Conservation (phyloP, 352 stramenopile species). For the Plasmopara viticola region DNA sequence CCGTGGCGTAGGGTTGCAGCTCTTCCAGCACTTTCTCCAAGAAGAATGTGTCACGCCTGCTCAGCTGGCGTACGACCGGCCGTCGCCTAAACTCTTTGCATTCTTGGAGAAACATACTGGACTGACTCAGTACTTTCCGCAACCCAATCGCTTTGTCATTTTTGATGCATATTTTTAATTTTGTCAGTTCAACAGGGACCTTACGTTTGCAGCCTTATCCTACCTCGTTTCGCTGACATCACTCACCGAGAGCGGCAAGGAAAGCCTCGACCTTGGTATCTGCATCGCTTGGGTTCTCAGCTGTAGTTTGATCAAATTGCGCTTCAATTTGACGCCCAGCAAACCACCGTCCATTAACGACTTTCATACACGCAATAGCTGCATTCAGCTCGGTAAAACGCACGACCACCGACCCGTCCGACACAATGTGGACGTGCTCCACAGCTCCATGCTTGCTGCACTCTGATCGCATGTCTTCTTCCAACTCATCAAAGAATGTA, state of each 20-base stretch:
- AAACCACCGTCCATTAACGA: slow-evolving; percentile 78
- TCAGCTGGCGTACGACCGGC: slow-evolving; percentile 68
- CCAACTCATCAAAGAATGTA: slow-evolving; percentile 62
- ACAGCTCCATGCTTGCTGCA: slow-evolving; percentile 65
- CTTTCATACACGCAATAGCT: slow-evolving; percentile 68
- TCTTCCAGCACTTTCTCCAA: slow-evolving; percentile 60
- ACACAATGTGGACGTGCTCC: slow-evolving; percentile 55
- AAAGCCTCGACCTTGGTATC: slow-evolving; percentile 76
- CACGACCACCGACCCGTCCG: slow-evolving; percentile 54
- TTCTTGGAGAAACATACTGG: slow-evolving; percentile 70
- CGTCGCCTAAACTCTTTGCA: slow-evolving; percentile 71
- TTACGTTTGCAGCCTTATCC: slow-evolving; percentile 1
- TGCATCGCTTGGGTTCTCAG: slow-evolving; percentile 50
- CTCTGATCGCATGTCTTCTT: slow-evolving; percentile 70
- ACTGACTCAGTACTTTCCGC: slow-evolving; percentile 40
- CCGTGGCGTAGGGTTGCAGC: slow-evolving; percentile 41
- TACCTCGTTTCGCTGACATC: slow-evolving; percentile 11
- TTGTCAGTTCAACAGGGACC: slow-evolving; percentile 7
- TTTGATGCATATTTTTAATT: slow-evolving; percentile 65
- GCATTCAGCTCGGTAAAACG: slow-evolving; percentile 43
- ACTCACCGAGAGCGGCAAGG: slow-evolving; percentile 54
- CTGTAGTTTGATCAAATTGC: slow-evolving; percentile 46
- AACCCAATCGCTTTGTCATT: slow-evolving; percentile 84
- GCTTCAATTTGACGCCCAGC: slow-evolving; percentile 60
- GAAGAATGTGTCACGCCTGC: slow-evolving; percentile 20